Base-by-base conservation (phyloP, 1,284 basidiomycete species). In the Volvariella surrecta region DNA sequence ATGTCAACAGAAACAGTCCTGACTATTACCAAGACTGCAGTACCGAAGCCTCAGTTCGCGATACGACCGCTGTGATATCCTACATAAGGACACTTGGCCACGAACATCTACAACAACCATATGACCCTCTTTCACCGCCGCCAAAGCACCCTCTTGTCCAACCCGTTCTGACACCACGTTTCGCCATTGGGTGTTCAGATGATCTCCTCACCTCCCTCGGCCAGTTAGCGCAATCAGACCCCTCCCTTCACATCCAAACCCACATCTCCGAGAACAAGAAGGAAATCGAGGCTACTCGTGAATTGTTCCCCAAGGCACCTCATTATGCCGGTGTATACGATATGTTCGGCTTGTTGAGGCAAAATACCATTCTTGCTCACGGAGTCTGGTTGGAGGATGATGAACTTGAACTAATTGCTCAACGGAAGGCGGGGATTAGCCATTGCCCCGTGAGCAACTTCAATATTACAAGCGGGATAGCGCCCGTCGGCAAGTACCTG, bases 391-490 rank as follows among this genome's bases (percentile, higher is more conserved):
- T 99, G 28, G 75, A 76, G 28, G 68, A 74, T 13, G 69, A 70
- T 2, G 95, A 98, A 62, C 67, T 94, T 45, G 66, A 72, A 20
- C 63, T 96, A 38, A 78, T 99, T 52, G 75, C 75, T 51, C 52
- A 69, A 54, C 67, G 72, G 40, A 67, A 72, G 3, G 82, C 87
- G 2, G 94, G 94, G 9, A 70, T 98, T 37, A 86, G 86, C 51
- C 95, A 98, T 62, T 98, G 94, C 58, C 94, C 95, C 13, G 86
- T 83, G 28, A 91, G 86, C 55, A 99, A 98, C 59, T 85, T 95
- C 58, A 89, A 96, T 63, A 58, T 98, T 45, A 74, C 82, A 32
- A 91, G 87, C 49, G 94, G 94, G 3, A 73, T 87, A 19, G 86
- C 90, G 1, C 76, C 75, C 17, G 76, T 98, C 8, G 87, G 86